Evolutionary conservation across 2,329 filamentous ascomycete species (phyloP).

Genomic region (Nothophoma quercina): DNA sequence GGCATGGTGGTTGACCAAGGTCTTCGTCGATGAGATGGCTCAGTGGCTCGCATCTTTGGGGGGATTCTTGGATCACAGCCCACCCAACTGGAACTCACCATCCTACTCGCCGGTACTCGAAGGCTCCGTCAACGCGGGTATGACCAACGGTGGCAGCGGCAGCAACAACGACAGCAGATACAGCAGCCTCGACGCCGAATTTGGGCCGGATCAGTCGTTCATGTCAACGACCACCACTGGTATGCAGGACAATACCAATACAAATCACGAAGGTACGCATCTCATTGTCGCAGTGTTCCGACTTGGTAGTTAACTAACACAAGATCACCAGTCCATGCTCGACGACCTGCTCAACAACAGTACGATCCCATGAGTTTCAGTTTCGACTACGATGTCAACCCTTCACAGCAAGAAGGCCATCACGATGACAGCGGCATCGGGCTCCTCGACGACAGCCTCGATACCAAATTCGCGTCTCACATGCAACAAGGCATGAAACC

Average conservation of each 20-base stretch:
- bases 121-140: conserved; percentile 37
- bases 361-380: conserved; percentile 45
- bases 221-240: conserved; percentile 37
- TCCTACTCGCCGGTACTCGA: conserved; percentile 42
- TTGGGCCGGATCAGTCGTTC: conserved; percentile 44
- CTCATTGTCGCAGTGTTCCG: conserved; percentile 9
- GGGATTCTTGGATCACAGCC: conserved; percentile 75
- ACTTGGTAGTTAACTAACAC: conserved; percentile 45
- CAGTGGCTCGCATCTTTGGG: conserved; percentile 88
- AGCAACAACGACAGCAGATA: conserved; percentile 50
- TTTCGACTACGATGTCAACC: conserved; percentile 42
- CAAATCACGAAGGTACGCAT: conserved; percentile 44
- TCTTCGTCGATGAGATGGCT: conserved; percentile 94
- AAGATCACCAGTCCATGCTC: conserved; percentile 45
- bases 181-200: conserved; percentile 49
- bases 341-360: conserved; percentile 43
- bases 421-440: conserved; percentile 48
- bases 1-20: conserved; percentile 95
- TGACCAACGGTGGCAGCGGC: conserved; percentile 45
- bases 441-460: conserved; percentile 46
- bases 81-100: conserved; percentile 39
- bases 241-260: conserved; percentile 31
- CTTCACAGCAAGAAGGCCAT: conserved; percentile 41
- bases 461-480: conserved; percentile 41
- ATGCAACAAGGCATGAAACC: conserved; percentile 32